Conservation (phyloP, 176 grass and related monocot species). For the Puya raimondii region DNA sequence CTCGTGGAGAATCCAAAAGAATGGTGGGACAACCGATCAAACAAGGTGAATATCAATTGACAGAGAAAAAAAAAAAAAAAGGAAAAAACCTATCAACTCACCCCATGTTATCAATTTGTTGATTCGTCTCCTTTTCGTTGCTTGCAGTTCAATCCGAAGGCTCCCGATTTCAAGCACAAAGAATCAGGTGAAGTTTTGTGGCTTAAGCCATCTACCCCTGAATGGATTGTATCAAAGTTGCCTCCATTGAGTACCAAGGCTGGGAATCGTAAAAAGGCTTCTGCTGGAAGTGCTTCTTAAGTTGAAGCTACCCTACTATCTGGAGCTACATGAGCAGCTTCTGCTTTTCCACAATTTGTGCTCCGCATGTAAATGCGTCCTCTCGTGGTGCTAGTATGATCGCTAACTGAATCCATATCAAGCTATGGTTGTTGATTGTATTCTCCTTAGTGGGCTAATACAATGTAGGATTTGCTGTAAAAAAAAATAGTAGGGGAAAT, state of each 20-base stretch:
- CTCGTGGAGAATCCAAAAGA: constrained; percentile 50
- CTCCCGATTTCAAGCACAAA: constrained; percentile 74
- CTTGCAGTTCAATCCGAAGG: constrained; percentile 28
- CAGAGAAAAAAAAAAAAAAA: too few species aligned
- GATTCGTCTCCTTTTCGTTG: background rate
- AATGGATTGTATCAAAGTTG: constrained; percentile 36
- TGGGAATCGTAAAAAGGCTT: background rate
- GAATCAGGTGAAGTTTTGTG: constrained; percentile 48
- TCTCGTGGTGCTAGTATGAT: background rate
- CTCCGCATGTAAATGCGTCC: background rate
- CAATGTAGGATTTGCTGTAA: background rate
- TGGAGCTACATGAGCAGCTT: constrained; percentile 16
- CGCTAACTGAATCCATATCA: background rate
- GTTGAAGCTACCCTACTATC: constrained; percentile 35
- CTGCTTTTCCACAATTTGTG: background rate
- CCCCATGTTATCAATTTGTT: background rate
- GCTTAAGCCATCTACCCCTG: constrained; percentile 34
- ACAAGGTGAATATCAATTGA: constrained; percentile 31
- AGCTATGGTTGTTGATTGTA: background rate
- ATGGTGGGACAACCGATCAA: constrained; percentile 78
- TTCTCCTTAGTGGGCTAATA: background rate
- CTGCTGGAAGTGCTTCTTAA: background rate
- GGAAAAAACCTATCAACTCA: background rate
- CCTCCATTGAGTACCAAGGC: constrained; percentile 27
- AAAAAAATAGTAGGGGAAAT: background rate